Evolutionary conservation across 169 alveolate species (phyloP), one percentile per base, ranked within the genome.

Genomic region (Eimeria sp.): DNA sequence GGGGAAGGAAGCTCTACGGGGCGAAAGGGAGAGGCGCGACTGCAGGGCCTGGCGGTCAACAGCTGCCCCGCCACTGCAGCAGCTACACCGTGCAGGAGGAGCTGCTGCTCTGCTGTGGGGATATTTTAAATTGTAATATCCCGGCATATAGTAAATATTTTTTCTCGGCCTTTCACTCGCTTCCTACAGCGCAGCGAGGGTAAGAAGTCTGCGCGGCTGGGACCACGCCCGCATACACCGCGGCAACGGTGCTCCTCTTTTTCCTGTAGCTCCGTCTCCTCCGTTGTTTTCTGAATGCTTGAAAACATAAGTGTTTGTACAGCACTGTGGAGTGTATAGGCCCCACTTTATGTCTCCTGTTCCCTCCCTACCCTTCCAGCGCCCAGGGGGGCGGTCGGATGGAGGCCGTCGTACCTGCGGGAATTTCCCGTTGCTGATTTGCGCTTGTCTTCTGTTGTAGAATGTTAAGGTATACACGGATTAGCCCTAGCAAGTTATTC

Each of bases 101-200:
- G 67, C 45, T n/a, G 61, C 67, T 25, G 67, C 88, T 47, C 49
- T 47, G 88, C 67, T 78, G 88, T 78, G 88, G 88, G 88, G 88
- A 51, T 47, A 78, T 78, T 78, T 25, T 47, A 47, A 78, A 78
- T 78, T 49, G 67, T 51, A 47, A 47, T 47, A 18, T 14, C 88
- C 61, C 67, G n/a, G 67, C 14, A 18, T 25, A 78, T 78, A 78
- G 47, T 78, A 78, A 51, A 47, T 54, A 51, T 51, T 78, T 78
- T n/a, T 78, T 83, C 91, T 57, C 91, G 72, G 91, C 91, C 91
- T 83, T 57, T 57, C 91, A 83, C 91, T 54, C 91, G 91, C 91
- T 54, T 83, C 75, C 91, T 30, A 83, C 91, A 30, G 91, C 51
- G 91, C 91, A 83, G 91, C 72, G 76, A 83, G 91, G 91, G 91